These are phyloP conservation scores for Pythium brachiatum DNA, from an alignment of 352 stramenopile genomes.

Conservation along the genomic window DNA sequence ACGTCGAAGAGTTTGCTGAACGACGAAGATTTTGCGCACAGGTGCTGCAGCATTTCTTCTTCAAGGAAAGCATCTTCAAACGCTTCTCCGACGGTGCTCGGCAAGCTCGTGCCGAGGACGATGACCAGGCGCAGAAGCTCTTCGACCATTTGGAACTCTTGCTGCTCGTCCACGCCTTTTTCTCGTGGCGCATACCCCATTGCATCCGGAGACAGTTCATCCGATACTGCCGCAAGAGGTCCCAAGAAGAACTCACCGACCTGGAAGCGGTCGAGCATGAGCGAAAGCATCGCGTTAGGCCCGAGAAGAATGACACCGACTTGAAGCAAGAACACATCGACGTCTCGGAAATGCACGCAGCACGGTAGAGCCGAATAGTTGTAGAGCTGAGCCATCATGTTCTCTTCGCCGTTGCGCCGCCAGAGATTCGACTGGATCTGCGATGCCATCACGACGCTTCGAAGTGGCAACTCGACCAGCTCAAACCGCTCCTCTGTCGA, in stretches of 20 bases:
- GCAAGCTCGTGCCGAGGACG: slow-evolving; percentile 70
- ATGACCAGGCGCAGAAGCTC: slow-evolving; percentile 83
- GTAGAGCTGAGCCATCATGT: slow-evolving; percentile 88
- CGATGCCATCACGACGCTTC: slow-evolving; percentile 80
- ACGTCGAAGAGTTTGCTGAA: slow-evolving; percentile 86
- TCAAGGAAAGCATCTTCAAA: slow-evolving; percentile 76
- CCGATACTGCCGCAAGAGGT: background rate
- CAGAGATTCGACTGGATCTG: slow-evolving; percentile 88
- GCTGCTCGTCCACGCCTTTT: slow-evolving; percentile 65
- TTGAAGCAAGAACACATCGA: slow-evolving; percentile 79
- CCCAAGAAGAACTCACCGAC: slow-evolving; percentile 64
- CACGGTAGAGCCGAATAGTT: slow-evolving; percentile 88
- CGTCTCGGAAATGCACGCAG: slow-evolving; percentile 83
- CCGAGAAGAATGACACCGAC: slow-evolving; percentile 65
- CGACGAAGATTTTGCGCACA: slow-evolving; percentile 71
- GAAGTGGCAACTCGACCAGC: slow-evolving; percentile 76
- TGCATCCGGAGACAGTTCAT: slow-evolving; percentile 10
- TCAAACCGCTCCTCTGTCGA: slow-evolving; percentile 45
- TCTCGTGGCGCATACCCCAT: slow-evolving; percentile 53
- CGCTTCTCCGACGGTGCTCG: slow-evolving; percentile 43
- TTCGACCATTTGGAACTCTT: slow-evolving; percentile 77
- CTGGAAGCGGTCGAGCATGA: slow-evolving; percentile 81
- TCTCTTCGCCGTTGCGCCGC: slow-evolving; percentile 86
- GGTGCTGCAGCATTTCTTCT: slow-evolving; percentile 85
- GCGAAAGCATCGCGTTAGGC: slow-evolving; percentile 53